Evolutionary conservation across 2,329 filamentous ascomycete genomes (phyloP).

Genomic region (Apiospora aurea): DNA sequence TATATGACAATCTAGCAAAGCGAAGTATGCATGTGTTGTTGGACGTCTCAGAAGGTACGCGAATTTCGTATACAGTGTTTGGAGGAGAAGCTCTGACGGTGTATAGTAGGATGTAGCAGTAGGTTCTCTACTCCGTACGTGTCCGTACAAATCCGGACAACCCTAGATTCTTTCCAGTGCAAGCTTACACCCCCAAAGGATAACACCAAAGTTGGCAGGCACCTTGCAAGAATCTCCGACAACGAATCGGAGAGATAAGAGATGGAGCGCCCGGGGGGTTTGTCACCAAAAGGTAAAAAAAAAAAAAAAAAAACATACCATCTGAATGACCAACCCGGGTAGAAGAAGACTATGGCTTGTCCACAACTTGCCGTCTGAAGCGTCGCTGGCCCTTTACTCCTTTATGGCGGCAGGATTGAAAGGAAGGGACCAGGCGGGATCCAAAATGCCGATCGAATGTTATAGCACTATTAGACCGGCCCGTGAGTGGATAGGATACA

Average conservation of each 20-base stretch:
- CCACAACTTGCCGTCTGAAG: background rate
- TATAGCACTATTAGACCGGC: slow-evolving; percentile 16
- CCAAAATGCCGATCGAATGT: slow-evolving; percentile 14
- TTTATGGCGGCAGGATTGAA: slow-evolving; percentile 4
- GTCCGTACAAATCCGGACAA: slow-evolving; percentile 1
- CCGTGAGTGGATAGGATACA: slow-evolving; percentile 16
- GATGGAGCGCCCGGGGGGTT: background rate
- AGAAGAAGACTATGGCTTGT: background rate
- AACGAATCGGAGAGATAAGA: slow-evolving; percentile 14
- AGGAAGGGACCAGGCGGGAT: slow-evolving; percentile 12
- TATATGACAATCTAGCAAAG: background rate
- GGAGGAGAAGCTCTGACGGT: slow-evolving; percentile 5
- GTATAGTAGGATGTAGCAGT: background rate
- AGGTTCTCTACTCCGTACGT: background rate
- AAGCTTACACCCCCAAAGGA: slow-evolving; percentile 18
- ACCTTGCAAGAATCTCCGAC: background rate
- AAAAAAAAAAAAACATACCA: background rate
- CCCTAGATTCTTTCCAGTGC: slow-evolving; percentile 4
- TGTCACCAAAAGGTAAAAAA: background rate
- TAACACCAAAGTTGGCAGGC: background rate
- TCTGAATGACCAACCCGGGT: background rate
- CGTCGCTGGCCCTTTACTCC: background rate
- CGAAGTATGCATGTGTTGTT: slow-evolving; percentile 6
- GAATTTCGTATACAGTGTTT: slow-evolving; percentile 11
- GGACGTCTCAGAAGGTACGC: background rate